Percentiles rank a stretch among this genome's conserved stretches.
These are phyloP conservation scores for Gremmenia infestans DNA, from an alignment of 2,329 filamentous ascomycete genomes.

Conservation along the genomic window DNA sequence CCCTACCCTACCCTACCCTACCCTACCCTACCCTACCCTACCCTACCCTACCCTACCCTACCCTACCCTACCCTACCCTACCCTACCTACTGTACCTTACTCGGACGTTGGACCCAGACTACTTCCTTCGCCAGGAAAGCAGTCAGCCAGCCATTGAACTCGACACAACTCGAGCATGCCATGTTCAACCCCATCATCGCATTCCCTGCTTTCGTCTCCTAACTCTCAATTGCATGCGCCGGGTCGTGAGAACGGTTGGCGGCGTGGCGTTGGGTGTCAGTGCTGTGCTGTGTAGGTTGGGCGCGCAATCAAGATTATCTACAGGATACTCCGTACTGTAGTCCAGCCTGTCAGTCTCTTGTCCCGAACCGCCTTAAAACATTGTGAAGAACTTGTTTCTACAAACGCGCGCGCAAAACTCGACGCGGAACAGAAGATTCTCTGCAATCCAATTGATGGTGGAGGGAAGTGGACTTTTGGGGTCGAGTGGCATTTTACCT, in stretches of 20 bases:
- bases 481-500: background rate
- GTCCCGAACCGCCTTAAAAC: too few species aligned
- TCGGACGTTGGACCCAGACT: background rate
- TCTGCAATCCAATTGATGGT: background rate
- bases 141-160: slow-evolving; percentile 8
- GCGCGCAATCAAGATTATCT: background rate
- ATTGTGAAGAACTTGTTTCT: too few species aligned
- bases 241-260: background rate
- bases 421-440: background rate
- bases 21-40: too few species aligned
- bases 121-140: background rate
- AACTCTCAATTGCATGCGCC: slow-evolving; percentile 1
- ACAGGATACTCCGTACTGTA: background rate
- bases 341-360: background rate
- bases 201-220: slow-evolving; percentile 6
- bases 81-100: background rate
- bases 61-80: too few species aligned
- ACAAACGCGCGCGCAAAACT: background rate
- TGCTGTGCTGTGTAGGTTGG: background rate
- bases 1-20: too few species aligned
- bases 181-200: slow-evolving; percentile 9
- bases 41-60: too few species aligned
- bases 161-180: slow-evolving; percentile 18
- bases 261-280: background rate
- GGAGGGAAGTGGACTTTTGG: background rate